These are phyloP conservation scores for Metschnikowia drakensbergensis DNA, from an alignment of 805 yeast genomes.

Conservation along the genomic window DNA sequence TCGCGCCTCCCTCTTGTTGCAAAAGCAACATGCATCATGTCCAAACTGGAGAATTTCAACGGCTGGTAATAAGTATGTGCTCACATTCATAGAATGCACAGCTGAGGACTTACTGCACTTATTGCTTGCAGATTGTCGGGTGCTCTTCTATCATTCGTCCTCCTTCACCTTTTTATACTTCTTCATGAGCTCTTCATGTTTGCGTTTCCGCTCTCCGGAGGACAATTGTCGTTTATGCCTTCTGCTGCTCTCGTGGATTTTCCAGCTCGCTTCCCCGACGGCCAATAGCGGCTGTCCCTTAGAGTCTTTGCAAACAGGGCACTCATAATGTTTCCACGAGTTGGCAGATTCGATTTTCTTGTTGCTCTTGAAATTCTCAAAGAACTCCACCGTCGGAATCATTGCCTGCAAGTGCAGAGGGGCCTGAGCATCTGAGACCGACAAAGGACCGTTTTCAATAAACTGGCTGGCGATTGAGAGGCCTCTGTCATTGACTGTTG, in stretches of 20 bases:
- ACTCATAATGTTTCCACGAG: conserved; percentile 65
- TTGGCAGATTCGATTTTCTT: conserved; percentile 27
- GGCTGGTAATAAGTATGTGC: too few species aligned
- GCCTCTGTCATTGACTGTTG: conserved; percentile 56
- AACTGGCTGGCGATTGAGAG: conserved; percentile 41
- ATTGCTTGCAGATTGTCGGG: too few species aligned
- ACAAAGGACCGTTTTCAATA: conserved; percentile 24
- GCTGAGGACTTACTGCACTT: too few species aligned
- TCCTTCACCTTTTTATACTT: conserved; percentile 18
- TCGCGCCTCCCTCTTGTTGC: too few species aligned
- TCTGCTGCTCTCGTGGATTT: conserved; percentile 61
- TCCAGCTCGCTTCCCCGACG: conserved; percentile 71
- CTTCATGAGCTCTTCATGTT: conserved; percentile 44
- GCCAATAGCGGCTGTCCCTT: conserved; percentile 55
- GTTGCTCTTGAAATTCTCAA: conserved; percentile 34
- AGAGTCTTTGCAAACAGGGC: conserved; percentile 61
- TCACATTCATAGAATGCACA: too few species aligned
- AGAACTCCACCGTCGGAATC: conserved; percentile 24
- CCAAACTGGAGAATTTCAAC: too few species aligned
- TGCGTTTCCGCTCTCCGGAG: conserved; percentile 47
- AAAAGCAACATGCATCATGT: too few species aligned
- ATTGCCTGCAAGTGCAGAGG: conserved; percentile 25
- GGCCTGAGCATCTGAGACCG: conserved; percentile 24
- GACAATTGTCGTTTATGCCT: conserved; percentile 58
- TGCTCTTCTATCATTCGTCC: background rate